Evolutionary conservation across 129 eudicot genomes (phyloP).

Genomic region (Artemisia tridentata): DNA sequence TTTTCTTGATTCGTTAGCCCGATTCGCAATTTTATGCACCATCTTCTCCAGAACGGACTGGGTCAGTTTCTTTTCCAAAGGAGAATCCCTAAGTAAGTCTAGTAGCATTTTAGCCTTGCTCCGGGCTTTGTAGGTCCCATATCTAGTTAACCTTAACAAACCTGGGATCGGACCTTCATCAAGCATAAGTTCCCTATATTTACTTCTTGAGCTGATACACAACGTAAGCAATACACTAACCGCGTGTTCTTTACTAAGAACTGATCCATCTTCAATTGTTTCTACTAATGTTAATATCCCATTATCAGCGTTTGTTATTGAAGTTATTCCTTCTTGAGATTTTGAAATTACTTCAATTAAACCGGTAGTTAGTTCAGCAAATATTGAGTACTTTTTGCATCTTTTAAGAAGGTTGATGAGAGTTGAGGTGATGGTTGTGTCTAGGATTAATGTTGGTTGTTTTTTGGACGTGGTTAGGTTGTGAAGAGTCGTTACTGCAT

Average conservation of each 20-base stretch:
- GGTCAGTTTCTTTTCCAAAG: conserved; percentile 36
- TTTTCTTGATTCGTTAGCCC: conserved; percentile 51
- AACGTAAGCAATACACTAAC: conserved; percentile 60
- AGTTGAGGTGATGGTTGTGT: conserved; percentile 49
- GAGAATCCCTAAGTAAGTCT: conserved; percentile 57
- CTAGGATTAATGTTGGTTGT: conserved; percentile 41
- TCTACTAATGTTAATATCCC: conserved; percentile 74
- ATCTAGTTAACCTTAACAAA: conserved; percentile 55
- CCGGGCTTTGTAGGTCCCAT: conserved; percentile 64
- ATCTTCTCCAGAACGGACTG: conserved; percentile 54
- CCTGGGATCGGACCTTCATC: conserved; percentile 92
- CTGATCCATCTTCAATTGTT: conserved; percentile 77
- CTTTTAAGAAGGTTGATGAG: conserved; percentile 66
- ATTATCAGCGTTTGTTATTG: conserved; percentile 42
- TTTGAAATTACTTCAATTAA: conserved; percentile 48
- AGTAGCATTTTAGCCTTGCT: conserved; percentile 60
- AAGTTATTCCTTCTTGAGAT: conserved; percentile 53
- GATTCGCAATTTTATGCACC: conserved; percentile 49
- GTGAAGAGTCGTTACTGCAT: conserved; percentile 71
- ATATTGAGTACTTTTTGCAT: conserved; percentile 69
- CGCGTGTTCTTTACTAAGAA: conserved; percentile 60
- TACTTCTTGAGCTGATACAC: conserved; percentile 57
- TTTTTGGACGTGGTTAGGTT: conserved; percentile 51
- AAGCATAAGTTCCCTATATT: conserved; percentile 66
- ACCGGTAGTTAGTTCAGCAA: conserved; percentile 66